Base-by-base conservation (phyloP, 1,284 basidiomycete genomes). In the Trichosporon faecale region DNA sequence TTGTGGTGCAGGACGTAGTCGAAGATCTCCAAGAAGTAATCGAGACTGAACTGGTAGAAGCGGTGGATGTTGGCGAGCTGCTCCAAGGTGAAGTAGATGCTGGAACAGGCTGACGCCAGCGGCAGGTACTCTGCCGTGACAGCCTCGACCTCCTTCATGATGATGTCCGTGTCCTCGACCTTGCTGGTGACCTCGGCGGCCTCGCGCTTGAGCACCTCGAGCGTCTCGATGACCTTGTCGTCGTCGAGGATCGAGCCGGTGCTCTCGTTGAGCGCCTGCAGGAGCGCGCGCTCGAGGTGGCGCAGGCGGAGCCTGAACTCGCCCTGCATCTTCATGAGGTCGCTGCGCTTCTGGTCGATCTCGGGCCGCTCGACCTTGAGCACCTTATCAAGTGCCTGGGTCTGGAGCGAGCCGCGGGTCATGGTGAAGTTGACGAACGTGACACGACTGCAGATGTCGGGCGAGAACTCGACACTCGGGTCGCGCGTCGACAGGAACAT, bases 391-490 rank as follows among this genome's bases (percentile, higher is more conserved):
- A 99, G 88, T 0, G 95, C 97, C 83, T 99, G 97, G 74, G 94
- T 98, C 83, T 99, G 96, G 44, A 99, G 87, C 87, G 95, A 98
- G 82, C 94, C 94, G 71, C 95, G 89, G 0, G 97, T 99, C 94
- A 99, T 99, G 18, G 96, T 99, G 84, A 99, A 99, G 86, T 99
- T 99, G 86, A 99, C 96, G 80, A 99, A 98, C 0, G 96, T 97
- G 44, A 99, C 97, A 71, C 97, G 90, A 85, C 94, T 97, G 87
- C 96, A 99, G 73, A 99, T 95, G 81, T 99, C 96, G 1, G 97
- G 95, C 23, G 96, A 93, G 84, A 99, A 98, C 78, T 98, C 95
- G 73, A 98, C 92, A 0, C 95, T 96, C 0, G 98, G 95, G 83
- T 99, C 95, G 27, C 96, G 88, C 8, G 97, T 99, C 2, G 97